Evolutionary conservation across 805 yeast species (phyloP).

Genomic region (Schwanniomyces pseudopolymorphus): DNA sequence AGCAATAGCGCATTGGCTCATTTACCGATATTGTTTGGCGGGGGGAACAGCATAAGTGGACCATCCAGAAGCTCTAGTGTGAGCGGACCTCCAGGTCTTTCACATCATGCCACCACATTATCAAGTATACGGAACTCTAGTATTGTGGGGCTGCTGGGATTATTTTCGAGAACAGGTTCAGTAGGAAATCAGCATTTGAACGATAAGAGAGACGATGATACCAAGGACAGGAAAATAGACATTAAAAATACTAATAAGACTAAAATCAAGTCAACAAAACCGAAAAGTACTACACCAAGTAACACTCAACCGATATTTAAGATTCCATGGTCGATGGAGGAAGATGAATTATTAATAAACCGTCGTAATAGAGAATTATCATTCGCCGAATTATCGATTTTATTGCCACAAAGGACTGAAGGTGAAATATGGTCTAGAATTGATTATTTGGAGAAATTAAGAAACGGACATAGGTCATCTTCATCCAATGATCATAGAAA

Average conservation of each 20-base stretch:
- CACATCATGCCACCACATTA: conserved; percentile 34
- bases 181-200: conserved; percentile 35
- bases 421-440: conserved; percentile 70
- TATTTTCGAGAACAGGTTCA: conserved; percentile 36
- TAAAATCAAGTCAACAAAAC: conserved; percentile 5
- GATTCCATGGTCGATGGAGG: conserved; percentile 60
- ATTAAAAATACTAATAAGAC: conserved; percentile 2
- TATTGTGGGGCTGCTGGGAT: conserved; percentile 30
- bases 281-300: conserved; percentile 1
- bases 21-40: conserved; percentile 43
- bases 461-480: conserved; percentile 31
- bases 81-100: conserved; percentile 34
- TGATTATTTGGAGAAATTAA: conserved; percentile 40
- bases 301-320: conserved; percentile 18
- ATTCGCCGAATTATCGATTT: conserved; percentile 68
- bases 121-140: conserved; percentile 43
- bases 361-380: conserved; percentile 59
- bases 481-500: conserved; percentile 26
- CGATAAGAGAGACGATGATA: conserved; percentile 26
- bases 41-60: conserved; percentile 39
- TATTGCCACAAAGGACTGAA: conserved; percentile 72
- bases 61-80: conserved; percentile 39
- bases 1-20: conserved; percentile 39
- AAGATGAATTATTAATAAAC: conserved; percentile 64
- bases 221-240: conserved; percentile 17